Conservation (phyloP, 2,329 filamentous ascomycete species). For the Verticillium dahliae region DNA sequence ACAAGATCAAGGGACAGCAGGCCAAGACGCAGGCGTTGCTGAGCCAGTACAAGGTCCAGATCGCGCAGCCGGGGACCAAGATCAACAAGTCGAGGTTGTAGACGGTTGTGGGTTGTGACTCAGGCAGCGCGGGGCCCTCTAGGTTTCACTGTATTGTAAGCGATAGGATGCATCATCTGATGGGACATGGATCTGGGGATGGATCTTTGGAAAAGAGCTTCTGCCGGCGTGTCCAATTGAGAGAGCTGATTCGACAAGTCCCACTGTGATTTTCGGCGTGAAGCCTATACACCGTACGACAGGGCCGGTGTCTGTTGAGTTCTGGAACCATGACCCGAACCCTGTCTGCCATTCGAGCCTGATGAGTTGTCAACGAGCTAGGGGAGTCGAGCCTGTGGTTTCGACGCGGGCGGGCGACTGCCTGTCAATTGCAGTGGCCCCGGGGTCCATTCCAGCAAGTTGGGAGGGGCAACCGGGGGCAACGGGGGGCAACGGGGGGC, state of each 20-base stretch:
- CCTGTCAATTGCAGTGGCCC: neutral
- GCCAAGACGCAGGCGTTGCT: conserved; percentile 60
- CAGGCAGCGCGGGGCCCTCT: neutral
- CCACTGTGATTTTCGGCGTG: too few relatives aligned
- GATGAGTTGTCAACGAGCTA: too few relatives aligned
- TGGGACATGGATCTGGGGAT: neutral
- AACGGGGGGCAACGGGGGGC: neutral
- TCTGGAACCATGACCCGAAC: too few relatives aligned
- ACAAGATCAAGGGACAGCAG: conserved; percentile 58
- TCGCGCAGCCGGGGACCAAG: conserved; percentile 42
- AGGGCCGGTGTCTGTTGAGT: neutral
- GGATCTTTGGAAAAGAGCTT: neutral
- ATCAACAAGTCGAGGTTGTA: conserved; percentile 44
- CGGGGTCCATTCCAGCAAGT: neutral
- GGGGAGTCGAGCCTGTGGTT: neutral
- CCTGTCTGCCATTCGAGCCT: too few relatives aligned
- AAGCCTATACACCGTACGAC: too few relatives aligned
- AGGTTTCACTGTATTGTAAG: neutral
- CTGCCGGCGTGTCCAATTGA: neutral
- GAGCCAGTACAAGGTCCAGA: conserved; percentile 45
- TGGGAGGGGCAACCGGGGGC: neutral
- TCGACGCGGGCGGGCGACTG: neutral
- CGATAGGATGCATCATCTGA: conserved; percentile 1
- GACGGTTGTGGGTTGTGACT: conserved; percentile 1
- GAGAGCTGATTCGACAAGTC: neutral